These are phyloP conservation scores for Picea glauca DNA, from an alignment of 75 land plant species.

Conservation along the genomic window DNA sequence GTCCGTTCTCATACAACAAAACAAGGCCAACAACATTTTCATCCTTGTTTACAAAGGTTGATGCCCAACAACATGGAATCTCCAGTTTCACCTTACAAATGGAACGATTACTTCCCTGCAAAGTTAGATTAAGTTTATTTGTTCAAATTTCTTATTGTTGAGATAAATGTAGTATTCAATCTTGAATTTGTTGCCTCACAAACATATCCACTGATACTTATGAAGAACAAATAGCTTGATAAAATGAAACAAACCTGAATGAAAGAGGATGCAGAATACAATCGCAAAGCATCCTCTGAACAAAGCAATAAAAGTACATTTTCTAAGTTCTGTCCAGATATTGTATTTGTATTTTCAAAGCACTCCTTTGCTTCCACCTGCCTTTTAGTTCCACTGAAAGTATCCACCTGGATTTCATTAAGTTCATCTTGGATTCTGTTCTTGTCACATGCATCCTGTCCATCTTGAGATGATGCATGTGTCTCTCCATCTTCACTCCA, in stretches of 20 bases:
- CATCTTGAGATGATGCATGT: background rate
- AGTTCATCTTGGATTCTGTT: background rate
- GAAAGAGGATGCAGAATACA: constrained; percentile 37
- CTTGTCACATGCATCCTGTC: background rate
- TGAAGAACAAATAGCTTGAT: background rate
- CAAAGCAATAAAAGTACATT: constrained; percentile 39
- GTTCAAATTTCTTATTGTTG: background rate
- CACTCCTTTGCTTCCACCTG: constrained; percentile 9
- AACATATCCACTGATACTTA: background rate
- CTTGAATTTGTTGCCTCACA: background rate
- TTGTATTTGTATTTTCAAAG: background rate
- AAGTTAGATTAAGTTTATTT: background rate
- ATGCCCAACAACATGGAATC: constrained; percentile 67
- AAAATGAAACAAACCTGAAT: constrained; percentile 31
- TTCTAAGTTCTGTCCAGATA: constrained; percentile 8
- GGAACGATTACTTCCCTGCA: constrained; percentile 29
- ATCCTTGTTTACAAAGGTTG: constrained; percentile 43
- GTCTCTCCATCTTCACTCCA: constrained; percentile 1
- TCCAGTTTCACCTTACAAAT: constrained; percentile 52
- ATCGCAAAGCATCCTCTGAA: constrained; percentile 35
- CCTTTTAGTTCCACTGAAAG: background rate
- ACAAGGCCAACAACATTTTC: constrained; percentile 35
- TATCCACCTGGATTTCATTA: background rate
- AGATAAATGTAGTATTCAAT: background rate
- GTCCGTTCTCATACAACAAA: constrained; percentile 61